These are phyloP conservation scores for Crepidotus variabilis DNA, from an alignment of 768 basidiomycete genomes.

Conservation along the genomic window DNA sequence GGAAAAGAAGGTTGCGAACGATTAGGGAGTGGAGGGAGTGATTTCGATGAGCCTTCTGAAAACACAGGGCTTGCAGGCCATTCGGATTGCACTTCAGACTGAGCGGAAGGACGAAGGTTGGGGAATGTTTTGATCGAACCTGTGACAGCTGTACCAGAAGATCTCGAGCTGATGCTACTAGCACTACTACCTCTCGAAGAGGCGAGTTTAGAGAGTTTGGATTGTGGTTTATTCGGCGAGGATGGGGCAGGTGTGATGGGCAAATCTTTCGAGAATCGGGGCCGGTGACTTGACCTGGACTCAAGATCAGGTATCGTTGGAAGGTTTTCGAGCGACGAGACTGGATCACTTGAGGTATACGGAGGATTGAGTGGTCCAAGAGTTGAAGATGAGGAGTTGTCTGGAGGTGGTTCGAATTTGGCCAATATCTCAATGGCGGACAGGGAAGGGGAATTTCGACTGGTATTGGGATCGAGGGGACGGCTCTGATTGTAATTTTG, in stretches of 20 bases:
- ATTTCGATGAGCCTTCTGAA: constrained; percentile 27
- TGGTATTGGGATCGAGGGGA: constrained; percentile 45
- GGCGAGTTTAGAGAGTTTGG: constrained; percentile 68
- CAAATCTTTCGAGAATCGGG: constrained; percentile 12
- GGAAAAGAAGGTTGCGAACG: constrained; percentile 17
- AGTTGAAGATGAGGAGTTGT: constrained; percentile 36
- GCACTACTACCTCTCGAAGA: constrained; percentile 56
- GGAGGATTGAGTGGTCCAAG: constrained; percentile 24
- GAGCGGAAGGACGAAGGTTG: constrained; percentile 60
- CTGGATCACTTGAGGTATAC: constrained; percentile 37
- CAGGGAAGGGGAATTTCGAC: constrained; percentile 50
- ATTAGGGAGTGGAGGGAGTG: constrained; percentile 21
- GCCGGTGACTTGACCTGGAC: constrained; percentile 40
- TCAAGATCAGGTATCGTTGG: constrained; percentile 53
- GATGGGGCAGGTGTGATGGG: constrained; percentile 16
- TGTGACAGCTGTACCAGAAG: constrained; percentile 48
- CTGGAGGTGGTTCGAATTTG: constrained; percentile 53
- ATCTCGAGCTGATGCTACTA: constrained; percentile 49
- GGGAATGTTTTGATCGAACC: constrained; percentile 75
- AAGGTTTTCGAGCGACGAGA: constrained; percentile 43
- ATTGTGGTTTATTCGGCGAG: constrained; percentile 39
- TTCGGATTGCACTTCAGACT: constrained; percentile 53
- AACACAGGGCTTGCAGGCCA: constrained; percentile 25
- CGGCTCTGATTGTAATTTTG: background rate
- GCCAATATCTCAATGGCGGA: constrained; percentile 65